Percentiles rank a stretch among this genome's conserved stretches.
phyloP scores from a whole-genome alignment of 2,329 filamentous ascomycete genomes.

The Lasiodiplodia citricola region DNA sequence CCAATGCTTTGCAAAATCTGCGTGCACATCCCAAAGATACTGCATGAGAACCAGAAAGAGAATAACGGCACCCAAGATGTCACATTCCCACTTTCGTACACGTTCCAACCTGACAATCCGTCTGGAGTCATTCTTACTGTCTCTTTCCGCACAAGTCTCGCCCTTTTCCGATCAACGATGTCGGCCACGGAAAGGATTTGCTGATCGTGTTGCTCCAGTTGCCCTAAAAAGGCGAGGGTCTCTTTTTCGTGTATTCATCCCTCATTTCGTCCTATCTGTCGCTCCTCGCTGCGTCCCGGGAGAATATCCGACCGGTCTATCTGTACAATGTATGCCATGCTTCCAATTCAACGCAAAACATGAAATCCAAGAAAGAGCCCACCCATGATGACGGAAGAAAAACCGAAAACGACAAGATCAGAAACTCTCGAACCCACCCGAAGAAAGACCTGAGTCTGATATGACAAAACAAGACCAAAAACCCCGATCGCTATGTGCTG shows the following conservation, averaged over 20 bases:
- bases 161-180: not conserved
- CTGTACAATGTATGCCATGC: slow-evolving; percentile 23
- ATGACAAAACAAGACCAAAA: slow-evolving; percentile 10
- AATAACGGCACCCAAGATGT: not conserved
- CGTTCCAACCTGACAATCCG: not conserved
- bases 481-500: slow-evolving; percentile 23
- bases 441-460: not conserved
- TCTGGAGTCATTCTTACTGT: not conserved
- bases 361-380: not conserved
- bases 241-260: slow-evolving; percentile 11
- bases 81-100: not conserved
- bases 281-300: not conserved
- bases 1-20: not conserved
- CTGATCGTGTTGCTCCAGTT: not conserved
- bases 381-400: slow-evolving; percentile 7
- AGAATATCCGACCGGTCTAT: not conserved
- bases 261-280: slow-evolving; percentile 10
- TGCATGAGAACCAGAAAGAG: not conserved
- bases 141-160: not conserved
- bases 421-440: not conserved
- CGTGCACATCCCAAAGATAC: not conserved
- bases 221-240: not conserved
- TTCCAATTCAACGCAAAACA: slow-evolving; percentile 3
- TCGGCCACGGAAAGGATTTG: not conserved
- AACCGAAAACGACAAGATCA: not conserved